phyloP scores from a whole-genome alignment of 106 monocot species.

The Hemerocallis citrina region DNA sequence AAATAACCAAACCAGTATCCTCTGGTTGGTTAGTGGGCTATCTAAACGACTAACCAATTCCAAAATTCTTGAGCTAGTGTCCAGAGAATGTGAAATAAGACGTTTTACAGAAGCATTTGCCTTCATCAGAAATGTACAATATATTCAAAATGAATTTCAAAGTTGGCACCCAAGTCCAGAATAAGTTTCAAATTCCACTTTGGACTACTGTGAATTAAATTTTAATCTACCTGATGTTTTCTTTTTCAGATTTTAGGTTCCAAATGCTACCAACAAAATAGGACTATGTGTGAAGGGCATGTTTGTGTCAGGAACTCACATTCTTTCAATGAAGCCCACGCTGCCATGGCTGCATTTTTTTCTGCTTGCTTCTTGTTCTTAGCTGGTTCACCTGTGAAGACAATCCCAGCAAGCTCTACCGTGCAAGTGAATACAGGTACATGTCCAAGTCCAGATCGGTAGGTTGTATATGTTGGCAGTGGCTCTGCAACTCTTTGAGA shows the following conservation, averaged over 20 bases:
- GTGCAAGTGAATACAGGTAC: conserved; percentile 82
- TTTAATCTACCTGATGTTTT: not conserved
- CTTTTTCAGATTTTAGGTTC: not conserved
- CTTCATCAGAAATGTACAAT: no score
- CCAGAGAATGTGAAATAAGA: no score
- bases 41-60: no score
- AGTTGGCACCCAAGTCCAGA: no score
- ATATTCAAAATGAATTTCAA: not conserved
- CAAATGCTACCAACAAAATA: not conserved
- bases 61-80: no score
- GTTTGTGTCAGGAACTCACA: conserved; percentile 36
- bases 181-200: no score
- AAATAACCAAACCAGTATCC: no score
- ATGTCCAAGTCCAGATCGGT: conserved; percentile 81
- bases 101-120: no score
- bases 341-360: conserved; percentile 92
- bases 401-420: conserved; percentile 85
- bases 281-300: not conserved
- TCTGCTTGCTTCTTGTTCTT: conserved; percentile 99
- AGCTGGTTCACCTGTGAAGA: conserved; percentile 89
- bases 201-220: no score
- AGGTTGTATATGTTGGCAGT: conserved; percentile 74
- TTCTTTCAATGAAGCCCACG: conserved; percentile 88
- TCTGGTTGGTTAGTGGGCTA: no score
- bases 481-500: conserved; percentile 93